Percentiles rank a stretch among this genome's conserved stretches.
phyloP scores from a whole-genome alignment of 805 yeast species.

The Candida saitoana region DNA sequence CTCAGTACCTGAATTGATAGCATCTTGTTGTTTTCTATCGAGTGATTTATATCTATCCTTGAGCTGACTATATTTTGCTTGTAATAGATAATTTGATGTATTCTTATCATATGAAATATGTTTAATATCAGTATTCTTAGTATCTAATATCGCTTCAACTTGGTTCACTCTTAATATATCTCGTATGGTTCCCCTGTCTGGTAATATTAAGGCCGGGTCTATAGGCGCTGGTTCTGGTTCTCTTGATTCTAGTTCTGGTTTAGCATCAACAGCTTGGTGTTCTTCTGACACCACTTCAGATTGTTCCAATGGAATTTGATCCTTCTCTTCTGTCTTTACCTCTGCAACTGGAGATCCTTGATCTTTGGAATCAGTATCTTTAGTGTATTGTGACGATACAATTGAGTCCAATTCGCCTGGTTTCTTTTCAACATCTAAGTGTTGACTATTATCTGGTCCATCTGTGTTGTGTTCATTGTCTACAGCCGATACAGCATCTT shows the following conservation, averaged over 20 bases:
- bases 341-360: slow-evolving; percentile 10
- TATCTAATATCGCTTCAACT: slow-evolving; percentile 13
- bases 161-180: slow-evolving; percentile 20
- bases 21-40: slow-evolving; percentile 49
- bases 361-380: slow-evolving; percentile 2
- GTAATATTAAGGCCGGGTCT: slow-evolving; percentile 15
- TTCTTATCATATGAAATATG: slow-evolving; percentile 17
- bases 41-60: slow-evolving; percentile 47
- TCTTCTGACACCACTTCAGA: not conserved
- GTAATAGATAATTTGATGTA: slow-evolving; percentile 48
- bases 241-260: not conserved
- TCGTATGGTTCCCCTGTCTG: slow-evolving; percentile 27
- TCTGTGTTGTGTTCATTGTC: not conserved
- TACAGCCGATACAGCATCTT: slow-evolving; percentile 13
- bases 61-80: slow-evolving; percentile 56
- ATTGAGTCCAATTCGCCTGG: slow-evolving; percentile 4
- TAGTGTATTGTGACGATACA: slow-evolving; percentile 3
- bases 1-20: slow-evolving; percentile 34
- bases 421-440: not conserved
- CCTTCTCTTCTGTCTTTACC: slow-evolving; percentile 4
- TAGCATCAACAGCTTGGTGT: not conserved
- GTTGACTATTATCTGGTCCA: not conserved
- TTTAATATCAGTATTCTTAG: slow-evolving; percentile 9
- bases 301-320: not conserved
- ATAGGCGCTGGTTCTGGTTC: not conserved